Evolutionary conservation across 2,329 filamentous ascomycete genomes (phyloP).

Genomic region (Ceratocystis cacaofunesta): DNA sequence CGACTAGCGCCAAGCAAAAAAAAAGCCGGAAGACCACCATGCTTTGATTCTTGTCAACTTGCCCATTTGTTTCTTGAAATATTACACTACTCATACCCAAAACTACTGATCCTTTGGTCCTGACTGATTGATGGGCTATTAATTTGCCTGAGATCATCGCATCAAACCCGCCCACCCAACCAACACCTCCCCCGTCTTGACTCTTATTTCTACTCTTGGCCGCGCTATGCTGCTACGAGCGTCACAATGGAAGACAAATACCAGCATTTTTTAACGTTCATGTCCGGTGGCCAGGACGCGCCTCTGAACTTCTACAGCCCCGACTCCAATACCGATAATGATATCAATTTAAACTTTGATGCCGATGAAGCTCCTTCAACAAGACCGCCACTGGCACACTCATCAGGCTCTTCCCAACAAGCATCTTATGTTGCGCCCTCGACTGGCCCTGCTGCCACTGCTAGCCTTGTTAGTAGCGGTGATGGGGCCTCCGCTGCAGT

Average conservation of each 20-base stretch:
- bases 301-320: neutral
- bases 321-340: neutral
- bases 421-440: neutral
- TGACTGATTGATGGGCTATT: neutral
- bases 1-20: neutral
- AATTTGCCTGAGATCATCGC: neutral
- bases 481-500: conserved; percentile 17
- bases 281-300: conserved; percentile 29
- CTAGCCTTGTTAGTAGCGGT: conserved; percentile 22
- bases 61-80: neutral
- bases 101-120: neutral
- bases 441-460: neutral
- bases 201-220: neutral
- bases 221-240: neutral
- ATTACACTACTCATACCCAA: neutral
- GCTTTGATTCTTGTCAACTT: conserved; percentile 1
- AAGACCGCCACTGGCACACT: neutral
- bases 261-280: conserved; percentile 39
- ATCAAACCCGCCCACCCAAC: neutral
- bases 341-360: neutral
- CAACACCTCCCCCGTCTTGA: neutral
- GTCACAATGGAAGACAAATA: conserved; percentile 41
- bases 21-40: neutral
- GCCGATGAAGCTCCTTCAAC: neutral
- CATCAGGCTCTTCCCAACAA: neutral